Base-by-base conservation (phyloP, 192 early-diverging fungal genomes). In the Backusella australiensis region DNA sequence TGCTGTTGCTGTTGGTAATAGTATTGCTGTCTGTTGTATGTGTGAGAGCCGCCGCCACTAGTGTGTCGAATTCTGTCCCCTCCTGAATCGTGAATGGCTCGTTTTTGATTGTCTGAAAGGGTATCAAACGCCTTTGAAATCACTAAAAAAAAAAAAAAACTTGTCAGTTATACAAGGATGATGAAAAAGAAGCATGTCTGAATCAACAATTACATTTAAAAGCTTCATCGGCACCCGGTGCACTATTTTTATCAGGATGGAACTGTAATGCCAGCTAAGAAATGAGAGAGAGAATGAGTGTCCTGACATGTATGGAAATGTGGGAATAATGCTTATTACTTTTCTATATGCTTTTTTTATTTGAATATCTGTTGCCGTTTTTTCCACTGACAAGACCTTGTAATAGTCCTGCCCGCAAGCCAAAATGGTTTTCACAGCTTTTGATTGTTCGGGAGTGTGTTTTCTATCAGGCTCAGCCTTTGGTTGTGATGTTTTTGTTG, bases 331-430 rank as follows among this genome's bases (percentile, higher is more conserved):
- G 15, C 6, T 26, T 52, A 19, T 6, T 71, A 94, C 93, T 89
- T 96, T 97, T 78, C 96, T 86, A 85, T 98, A 98, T 26, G 97
- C 93, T 85, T 94, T 96, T 81, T 97, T 97, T 23, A 98, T 92
- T 67, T 97, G 94, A 2, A 71, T 77, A 15, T 96, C 94, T 11
- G 90, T 85, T 42, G 91, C 94, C 21, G 83, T 77, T 80, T 93
- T 96, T 23, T 88, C 86, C 29, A 97, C 79, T 4, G 92, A 90
- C 7, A 98, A 83, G 14, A 97, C 85, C 21, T 87, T 89, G 79
- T 97, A 98, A 75, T 94, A 94, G 82, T 98, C 94, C 19, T 78
- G 75, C 26, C 93, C 92, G 70, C 86, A 91, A 8, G 84, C 80
- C 42, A 93, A 87, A 38, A 98, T 96, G 23, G 83, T 76, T 73